Evolutionary conservation across 148 eudicot species (phyloP).

Genomic region (Rhododendron williamsianum): DNA sequence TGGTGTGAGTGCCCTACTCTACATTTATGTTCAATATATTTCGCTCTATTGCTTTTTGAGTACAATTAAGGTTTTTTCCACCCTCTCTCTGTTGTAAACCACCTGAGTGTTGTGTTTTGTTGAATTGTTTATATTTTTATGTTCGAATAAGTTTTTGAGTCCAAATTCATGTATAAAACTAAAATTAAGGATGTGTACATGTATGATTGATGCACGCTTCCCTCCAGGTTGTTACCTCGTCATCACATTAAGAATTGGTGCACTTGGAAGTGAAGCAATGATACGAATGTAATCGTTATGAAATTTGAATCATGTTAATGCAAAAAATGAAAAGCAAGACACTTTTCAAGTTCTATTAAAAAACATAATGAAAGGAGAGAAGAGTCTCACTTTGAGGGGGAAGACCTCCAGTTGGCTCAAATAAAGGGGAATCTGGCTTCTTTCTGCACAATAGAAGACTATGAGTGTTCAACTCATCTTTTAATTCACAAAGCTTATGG

Average conservation of each 20-base stretch:
- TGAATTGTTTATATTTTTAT: not conserved
- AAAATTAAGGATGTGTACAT: not conserved
- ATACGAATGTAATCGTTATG: not conserved
- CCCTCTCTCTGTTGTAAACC: not conserved
- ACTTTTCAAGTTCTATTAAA: not conserved
- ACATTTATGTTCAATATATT: not conserved
- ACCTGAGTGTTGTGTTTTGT: not conserved
- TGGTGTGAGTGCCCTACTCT: slow-evolving; percentile 30
- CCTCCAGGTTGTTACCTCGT: not conserved
- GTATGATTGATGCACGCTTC: not conserved
- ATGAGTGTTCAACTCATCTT: not conserved
- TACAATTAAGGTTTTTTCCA: not conserved
- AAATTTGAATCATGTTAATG: not conserved
- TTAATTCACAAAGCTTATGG: not conserved
- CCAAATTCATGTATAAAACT: not conserved
- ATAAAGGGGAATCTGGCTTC: not conserved
- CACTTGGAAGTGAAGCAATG: not conserved
- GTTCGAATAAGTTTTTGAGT: not conserved
- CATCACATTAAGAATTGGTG: not conserved
- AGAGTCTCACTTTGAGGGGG: not conserved
- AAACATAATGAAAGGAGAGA: not conserved
- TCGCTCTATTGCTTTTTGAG: not conserved
- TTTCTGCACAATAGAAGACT: not conserved
- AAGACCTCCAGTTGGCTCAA: not conserved
- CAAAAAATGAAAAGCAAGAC: not conserved